A percentile compares a stretch with the other conserved stretches of the same genome.
These are phyloP conservation scores for Bipolaris victoriae DNA, from an alignment of 2,329 filamentous ascomycete genomes.

Conservation along the genomic window DNA sequence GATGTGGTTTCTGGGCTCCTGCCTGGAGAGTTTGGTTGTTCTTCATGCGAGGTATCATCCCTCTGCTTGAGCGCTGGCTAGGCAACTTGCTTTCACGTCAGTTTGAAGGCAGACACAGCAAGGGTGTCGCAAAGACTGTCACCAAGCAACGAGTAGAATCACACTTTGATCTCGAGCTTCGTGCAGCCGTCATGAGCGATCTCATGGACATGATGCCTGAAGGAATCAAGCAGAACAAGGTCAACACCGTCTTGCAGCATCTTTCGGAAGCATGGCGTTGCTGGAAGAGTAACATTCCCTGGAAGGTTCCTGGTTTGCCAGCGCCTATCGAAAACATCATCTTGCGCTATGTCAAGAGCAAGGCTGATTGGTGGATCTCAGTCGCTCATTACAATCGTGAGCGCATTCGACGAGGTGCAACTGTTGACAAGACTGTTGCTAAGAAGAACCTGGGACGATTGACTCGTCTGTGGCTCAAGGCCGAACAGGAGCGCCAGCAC, in stretches of 20 bases:
- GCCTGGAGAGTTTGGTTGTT: constrained; percentile 99
- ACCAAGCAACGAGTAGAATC: constrained; percentile 99
- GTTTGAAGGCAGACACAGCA: constrained; percentile 97
- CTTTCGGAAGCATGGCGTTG: constrained; percentile 98
- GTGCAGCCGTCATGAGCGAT: constrained; percentile 98
- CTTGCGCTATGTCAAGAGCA: constrained; percentile 96
- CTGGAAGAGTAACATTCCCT: constrained; percentile 99
- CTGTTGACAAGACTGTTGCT: constrained; percentile 97
- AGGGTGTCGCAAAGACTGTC: constrained; percentile 97
- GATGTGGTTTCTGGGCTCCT: constrained; percentile 98
- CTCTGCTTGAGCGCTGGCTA: constrained; percentile 93
- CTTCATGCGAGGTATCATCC: constrained; percentile 98
- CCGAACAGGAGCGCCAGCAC: constrained; percentile 97
- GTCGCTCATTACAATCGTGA: constrained; percentile 99
- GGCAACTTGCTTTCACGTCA: constrained; percentile 96
- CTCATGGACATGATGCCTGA: constrained; percentile 99
- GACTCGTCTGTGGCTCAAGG: constrained; percentile 95
- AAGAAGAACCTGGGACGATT: constrained; percentile 98
- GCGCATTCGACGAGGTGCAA: constrained; percentile 92
- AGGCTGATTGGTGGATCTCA: constrained; percentile 99
- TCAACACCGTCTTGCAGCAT: constrained; percentile 97
- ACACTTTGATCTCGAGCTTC: constrained; percentile 95
- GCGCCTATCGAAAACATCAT: constrained; percentile 99
- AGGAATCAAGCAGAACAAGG: constrained; percentile 99
- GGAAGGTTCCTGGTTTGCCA: constrained; percentile 96